A percentile compares a stretch with the other conserved stretches of the same genome.
phyloP scores from a whole-genome alignment of 306 rosid species.

The Trifolium dubium region DNA sequence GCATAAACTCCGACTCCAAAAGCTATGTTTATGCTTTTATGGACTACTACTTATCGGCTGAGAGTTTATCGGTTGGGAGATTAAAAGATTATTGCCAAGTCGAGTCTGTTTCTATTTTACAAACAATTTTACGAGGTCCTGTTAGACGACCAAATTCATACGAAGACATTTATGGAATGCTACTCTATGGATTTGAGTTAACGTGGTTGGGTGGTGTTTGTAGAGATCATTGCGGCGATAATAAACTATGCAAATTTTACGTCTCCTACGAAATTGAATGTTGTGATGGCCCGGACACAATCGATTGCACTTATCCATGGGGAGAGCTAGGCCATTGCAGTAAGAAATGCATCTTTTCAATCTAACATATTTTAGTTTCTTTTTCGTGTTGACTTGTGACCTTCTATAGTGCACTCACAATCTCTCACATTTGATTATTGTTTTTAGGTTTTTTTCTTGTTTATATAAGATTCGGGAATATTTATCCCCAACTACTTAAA shows the following conservation, averaged over 20 bases:
- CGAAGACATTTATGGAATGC: not conserved
- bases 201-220: not conserved
- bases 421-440: too few relatives aligned
- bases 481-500: too few relatives aligned
- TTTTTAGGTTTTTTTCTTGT: too few relatives aligned
- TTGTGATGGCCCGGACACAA: not conserved
- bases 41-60: not conserved
- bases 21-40: conserved; percentile 24
- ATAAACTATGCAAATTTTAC: rapidly evolving
- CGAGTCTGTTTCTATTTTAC: not conserved
- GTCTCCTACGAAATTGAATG: not conserved
- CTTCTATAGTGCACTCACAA: too few relatives aligned
- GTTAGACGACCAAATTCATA: not conserved
- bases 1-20: not conserved
- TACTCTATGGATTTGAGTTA: conserved; percentile 15
- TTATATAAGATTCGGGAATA: too few relatives aligned
- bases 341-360: not conserved
- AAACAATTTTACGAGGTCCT: too few relatives aligned
- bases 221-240: not conserved
- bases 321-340: not conserved
- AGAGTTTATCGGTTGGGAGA: too few relatives aligned
- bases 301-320: not conserved
- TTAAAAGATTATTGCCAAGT: not conserved
- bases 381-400: too few relatives aligned
- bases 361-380: too few relatives aligned